Percentiles rank a stretch among this genome's conserved stretches.
Evolutionary conservation across 768 basidiomycete species (phyloP).

Genomic region (Mycena venus): DNA sequence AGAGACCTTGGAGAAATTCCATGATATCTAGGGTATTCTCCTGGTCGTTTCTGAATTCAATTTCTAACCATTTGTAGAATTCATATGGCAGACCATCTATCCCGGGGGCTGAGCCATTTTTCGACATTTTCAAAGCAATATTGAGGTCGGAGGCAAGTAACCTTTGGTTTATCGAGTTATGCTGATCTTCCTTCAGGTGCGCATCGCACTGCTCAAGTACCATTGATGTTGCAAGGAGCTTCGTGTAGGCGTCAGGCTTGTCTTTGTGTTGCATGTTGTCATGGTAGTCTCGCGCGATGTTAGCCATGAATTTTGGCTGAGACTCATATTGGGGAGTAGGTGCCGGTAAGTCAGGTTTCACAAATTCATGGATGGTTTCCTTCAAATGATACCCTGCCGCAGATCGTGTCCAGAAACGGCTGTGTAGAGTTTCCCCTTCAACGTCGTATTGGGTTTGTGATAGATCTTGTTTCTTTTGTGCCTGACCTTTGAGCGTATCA

Average conservation of each 20-base stretch:
- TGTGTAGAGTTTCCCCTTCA: neutral
- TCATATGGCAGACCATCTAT: conserved; percentile 37
- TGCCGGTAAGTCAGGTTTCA: neutral
- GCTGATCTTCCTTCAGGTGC: neutral
- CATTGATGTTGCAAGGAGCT: neutral
- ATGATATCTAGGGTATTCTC: conserved; percentile 27
- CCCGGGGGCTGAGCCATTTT: conserved; percentile 16
- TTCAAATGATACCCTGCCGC: neutral
- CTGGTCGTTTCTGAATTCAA: neutral
- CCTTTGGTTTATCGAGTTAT: neutral
- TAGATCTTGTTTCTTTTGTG: neutral
- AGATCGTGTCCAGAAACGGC: neutral
- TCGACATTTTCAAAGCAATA: neutral
- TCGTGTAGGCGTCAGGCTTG: neutral
- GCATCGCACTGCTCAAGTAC: neutral
- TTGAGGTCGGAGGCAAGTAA: conserved; percentile 3
- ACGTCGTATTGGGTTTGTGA: neutral
- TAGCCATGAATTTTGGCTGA: neutral
- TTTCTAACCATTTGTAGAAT: conserved; percentile 23
- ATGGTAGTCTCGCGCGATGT: neutral
- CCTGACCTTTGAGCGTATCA: neutral
- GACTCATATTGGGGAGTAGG: neutral
- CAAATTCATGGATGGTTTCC: too few relatives aligned
- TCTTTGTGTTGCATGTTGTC: neutral
- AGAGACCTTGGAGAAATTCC: neutral